Percentiles rank a stretch among this genome's conserved stretches.
Evolutionary conservation across 2,329 filamentous ascomycete species (phyloP).

Genomic region (Orbilia blumenaviensis): DNA sequence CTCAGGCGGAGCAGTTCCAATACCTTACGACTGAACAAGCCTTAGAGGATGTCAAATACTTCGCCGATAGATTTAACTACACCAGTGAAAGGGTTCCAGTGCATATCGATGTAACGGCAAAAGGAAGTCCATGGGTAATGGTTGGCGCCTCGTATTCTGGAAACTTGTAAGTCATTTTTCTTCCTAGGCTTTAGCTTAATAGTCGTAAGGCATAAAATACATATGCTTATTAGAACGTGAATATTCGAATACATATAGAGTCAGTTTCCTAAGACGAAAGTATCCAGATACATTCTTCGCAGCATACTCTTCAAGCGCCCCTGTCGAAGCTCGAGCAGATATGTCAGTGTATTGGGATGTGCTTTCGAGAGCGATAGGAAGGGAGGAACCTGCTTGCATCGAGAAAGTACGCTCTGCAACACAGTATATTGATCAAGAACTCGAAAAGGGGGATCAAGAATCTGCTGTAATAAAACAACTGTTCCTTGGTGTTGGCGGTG

Average conservation of each 20-base stretch:
- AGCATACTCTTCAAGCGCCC: conserved; percentile 62
- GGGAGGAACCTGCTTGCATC: conserved; percentile 63
- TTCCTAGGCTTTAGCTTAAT: too few species aligned
- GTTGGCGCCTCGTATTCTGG: conserved; percentile 64
- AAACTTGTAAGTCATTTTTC: conserved; percentile 57
- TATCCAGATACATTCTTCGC: conserved; percentile 62
- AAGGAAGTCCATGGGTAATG: conserved; percentile 63
- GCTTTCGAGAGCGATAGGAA: conserved; percentile 64
- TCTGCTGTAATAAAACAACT: conserved; percentile 62
- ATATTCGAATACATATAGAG: not conserved
- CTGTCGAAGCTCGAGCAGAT: conserved; percentile 64
- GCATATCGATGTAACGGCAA: conserved; percentile 61
- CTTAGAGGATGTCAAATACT: conserved; percentile 63
- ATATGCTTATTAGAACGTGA: not conserved
- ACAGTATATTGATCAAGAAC: conserved; percentile 64
- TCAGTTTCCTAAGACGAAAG: conserved; percentile 20
- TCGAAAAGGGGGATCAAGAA: conserved; percentile 60
- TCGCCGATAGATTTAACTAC: conserved; percentile 62
- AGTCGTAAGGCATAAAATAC: too few species aligned
- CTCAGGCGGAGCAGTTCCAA: conserved; percentile 61
- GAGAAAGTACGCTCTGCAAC: conserved; percentile 62
- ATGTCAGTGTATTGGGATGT: conserved; percentile 67
- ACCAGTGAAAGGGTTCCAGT: conserved; percentile 58
- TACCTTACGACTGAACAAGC: conserved; percentile 63
- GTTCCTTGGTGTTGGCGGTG: conserved; percentile 65